Base-by-base conservation (phyloP, 805 yeast species). In the Yarrowia keelungensis region DNA sequence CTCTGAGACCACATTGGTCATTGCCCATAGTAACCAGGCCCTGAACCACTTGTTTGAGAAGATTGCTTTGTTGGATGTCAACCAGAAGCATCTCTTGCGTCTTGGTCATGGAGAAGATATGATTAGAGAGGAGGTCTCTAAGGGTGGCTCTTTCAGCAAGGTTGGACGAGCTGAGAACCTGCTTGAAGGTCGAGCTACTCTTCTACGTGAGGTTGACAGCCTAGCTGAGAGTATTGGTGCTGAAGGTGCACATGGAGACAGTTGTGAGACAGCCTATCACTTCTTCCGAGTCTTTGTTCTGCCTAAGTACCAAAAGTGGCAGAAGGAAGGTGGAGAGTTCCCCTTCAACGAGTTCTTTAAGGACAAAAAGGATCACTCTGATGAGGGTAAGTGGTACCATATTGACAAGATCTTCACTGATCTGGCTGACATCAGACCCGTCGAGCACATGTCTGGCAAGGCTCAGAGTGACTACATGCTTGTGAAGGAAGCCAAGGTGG, bases 201-300 rank as follows among this genome's bases (percentile, higher is more conserved):
- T 74, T 8, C 70, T 79, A 16, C 42, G 39, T 7, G 61, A 72
- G 39, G 82, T 79, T 42, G 78, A 75, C 41, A 59, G 69, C 1
- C 68, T 81, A 10, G 81, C 84, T 0, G 64, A 68, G 1, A 51
- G 71, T 2, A 43, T 81, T 38, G 75, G 72, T 0, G 70, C 76
- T 15, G 76, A 76, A 1, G 83, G 81, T 2, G 79, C 77, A 0
- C 79, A 78, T 72, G 82, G 81, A 2, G 79, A 78, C 50, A 78
- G 80, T 39, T 72, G 79, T 14, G 77, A 75, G n/a, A 75, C 82
- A 3, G 82, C 84, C 0, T 69, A 64, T 7, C 73, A 71, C 32
- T 80, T 82, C 66, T 80, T 69, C 71, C 70, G 69, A 9, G 71
- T 72, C 7, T 71, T 76, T 43, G 69, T 82, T 7, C 38, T 50